phyloP scores from a whole-genome alignment of 768 basidiomycete species.

The Exsudoporus frostii region DNA sequence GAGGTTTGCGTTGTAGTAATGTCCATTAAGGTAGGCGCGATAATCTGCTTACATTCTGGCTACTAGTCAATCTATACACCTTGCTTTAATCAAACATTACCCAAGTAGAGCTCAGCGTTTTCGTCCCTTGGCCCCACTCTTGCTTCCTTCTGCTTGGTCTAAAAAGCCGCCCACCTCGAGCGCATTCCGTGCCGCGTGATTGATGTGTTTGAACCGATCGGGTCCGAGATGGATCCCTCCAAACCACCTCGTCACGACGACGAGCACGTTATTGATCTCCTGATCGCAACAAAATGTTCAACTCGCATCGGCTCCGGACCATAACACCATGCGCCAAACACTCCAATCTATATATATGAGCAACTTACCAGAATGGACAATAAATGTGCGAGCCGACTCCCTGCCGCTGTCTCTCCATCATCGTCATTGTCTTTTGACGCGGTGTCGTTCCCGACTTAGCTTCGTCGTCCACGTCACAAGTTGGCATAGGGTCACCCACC shows the following conservation, averaged over 20 bases:
- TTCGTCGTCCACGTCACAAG: neutral
- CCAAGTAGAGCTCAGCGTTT: slow-evolving; percentile 19
- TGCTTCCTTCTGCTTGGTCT: slow-evolving; percentile 41
- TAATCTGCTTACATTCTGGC: neutral
- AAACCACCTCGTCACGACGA: slow-evolving; percentile 91
- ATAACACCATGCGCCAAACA: neutral
- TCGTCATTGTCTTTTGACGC: slow-evolving; percentile 79
- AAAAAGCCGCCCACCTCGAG: slow-evolving; percentile 87
- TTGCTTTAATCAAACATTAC: neutral
- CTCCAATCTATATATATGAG: neutral
- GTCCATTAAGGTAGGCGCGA: no score
- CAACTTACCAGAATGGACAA: slow-evolving; percentile 75
- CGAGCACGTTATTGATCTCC: slow-evolving; percentile 82
- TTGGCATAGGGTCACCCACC: slow-evolving; percentile 39
- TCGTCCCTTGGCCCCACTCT: slow-evolving; percentile 23
- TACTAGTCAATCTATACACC: neutral
- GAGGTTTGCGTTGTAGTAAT: no score
- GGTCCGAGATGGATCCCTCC: slow-evolving; percentile 90
- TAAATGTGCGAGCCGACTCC: slow-evolving; percentile 85
- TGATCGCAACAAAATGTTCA: slow-evolving; percentile 25
- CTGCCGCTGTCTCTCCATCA: slow-evolving; percentile 92
- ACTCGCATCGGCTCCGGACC: neutral
- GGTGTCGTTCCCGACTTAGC: neutral
- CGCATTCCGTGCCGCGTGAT: slow-evolving; percentile 90
- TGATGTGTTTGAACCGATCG: slow-evolving; percentile 90